Evolutionary conservation across 345 rosid genomes (phyloP).

Genomic region (Barbarea vulgaris): DNA sequence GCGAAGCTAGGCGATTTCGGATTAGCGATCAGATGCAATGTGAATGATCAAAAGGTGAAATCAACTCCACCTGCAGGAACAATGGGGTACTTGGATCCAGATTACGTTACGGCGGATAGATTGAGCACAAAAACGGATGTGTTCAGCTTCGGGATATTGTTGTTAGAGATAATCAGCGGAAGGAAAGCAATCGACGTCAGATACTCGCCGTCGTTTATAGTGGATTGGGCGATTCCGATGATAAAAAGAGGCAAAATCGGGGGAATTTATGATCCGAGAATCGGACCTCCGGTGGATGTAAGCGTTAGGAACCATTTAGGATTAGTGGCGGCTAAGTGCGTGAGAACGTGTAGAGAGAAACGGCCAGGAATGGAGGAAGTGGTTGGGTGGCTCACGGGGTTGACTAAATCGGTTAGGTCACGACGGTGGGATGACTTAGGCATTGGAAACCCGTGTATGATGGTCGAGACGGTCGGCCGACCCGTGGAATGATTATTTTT

Average conservation of each 20-base stretch:
- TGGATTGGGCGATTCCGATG: constrained; percentile 97
- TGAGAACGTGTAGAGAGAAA: constrained; percentile 95
- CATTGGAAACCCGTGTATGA: constrained; percentile 90
- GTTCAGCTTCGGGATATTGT: constrained; percentile 94
- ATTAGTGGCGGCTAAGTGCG: constrained; percentile 85
- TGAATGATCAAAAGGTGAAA: constrained; percentile 67
- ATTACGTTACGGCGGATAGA: constrained; percentile 94
- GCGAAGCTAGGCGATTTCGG: constrained; percentile 98
- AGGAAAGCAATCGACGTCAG: constrained; percentile 92
- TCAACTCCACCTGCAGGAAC: constrained; percentile 99
- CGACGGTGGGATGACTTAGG: constrained; percentile 79
- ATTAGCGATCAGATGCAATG: constrained; percentile 81
- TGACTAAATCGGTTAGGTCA: constrained; percentile 75
- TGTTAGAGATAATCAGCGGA: constrained; percentile 91
- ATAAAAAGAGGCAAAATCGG: constrained; percentile 83
- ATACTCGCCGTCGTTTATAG: constrained; percentile 87
- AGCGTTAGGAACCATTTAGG: constrained; percentile 79
- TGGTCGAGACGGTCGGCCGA: constrained; percentile 87
- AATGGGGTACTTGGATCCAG: constrained; percentile 94
- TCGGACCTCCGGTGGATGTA: constrained; percentile 65
- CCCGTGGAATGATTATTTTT: constrained; percentile 55
- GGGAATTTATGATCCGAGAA: constrained; percentile 76
- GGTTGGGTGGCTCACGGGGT: constrained; percentile 72
- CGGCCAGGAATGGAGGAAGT: constrained; percentile 90
- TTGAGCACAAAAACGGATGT: constrained; percentile 95